These are phyloP conservation scores for Zygosaccharomyces pseudobailii DNA, from an alignment of 1,139 yeast species.

Conservation along the genomic window DNA sequence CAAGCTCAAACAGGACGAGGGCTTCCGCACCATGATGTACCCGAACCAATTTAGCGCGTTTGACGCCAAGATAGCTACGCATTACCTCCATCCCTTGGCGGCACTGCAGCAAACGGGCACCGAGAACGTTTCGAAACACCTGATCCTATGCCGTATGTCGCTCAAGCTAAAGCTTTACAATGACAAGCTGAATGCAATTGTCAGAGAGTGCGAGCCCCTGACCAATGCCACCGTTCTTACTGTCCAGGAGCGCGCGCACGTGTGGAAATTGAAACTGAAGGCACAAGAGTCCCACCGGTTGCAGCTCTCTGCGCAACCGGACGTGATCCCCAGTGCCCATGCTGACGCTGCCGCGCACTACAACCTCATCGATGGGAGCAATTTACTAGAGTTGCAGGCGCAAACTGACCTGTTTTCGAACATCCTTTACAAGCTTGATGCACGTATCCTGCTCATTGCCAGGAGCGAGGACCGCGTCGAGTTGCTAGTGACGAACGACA, in stretches of 20 bases:
- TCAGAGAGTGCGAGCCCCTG: slow-evolving; percentile 18
- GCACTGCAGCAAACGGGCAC: slow-evolving; percentile 6
- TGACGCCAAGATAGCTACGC: slow-evolving; percentile 8
- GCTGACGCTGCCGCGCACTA: background rate
- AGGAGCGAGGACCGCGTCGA: slow-evolving; percentile 3
- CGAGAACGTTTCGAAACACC: slow-evolving; percentile 21
- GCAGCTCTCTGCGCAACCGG: background rate
- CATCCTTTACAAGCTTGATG: slow-evolving; percentile 8
- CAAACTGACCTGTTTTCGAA: background rate
- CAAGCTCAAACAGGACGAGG: slow-evolving; percentile 13
- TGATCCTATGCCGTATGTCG: slow-evolving; percentile 26
- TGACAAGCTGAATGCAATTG: slow-evolving; percentile 24
- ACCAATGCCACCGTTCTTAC: slow-evolving; percentile 3
- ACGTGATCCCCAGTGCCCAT: background rate
- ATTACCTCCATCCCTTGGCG: slow-evolving; percentile 4
- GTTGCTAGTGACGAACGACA: slow-evolving; percentile 14
- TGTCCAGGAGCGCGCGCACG: background rate
- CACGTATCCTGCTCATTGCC: slow-evolving; percentile 9
- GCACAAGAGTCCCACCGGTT: background rate
- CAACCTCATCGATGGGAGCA: background rate
- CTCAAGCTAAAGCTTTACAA: slow-evolving; percentile 20
- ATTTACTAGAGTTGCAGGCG: background rate
- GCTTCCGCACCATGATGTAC: slow-evolving; percentile 20
- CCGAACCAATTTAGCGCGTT: slow-evolving; percentile 15
- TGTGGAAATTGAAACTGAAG: background rate